Base-by-base conservation (phyloP, 1,139 yeast genomes). In the Kurtzmaniella quercitrusa region DNA sequence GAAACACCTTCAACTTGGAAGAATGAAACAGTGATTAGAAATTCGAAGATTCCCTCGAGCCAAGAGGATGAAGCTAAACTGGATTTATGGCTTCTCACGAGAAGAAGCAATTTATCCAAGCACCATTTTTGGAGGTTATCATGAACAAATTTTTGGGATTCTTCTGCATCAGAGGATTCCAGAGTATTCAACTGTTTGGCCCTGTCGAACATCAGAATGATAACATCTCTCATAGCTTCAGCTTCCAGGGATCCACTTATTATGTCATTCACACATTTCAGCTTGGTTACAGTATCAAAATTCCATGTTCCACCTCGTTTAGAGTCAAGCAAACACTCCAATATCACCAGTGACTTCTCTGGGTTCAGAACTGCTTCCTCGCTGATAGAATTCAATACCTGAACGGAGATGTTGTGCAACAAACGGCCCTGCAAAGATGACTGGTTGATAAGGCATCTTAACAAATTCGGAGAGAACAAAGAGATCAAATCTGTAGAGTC, bases 391-490 rank as follows among this genome's bases (percentile, higher is more conserved):
- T 65, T 59, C 46, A 85, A 63, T 0, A 78, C 73, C 46, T 68
- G 73, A 44, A 73, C 73, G 0, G 96, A 83, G 29, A 85, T 72
- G 50, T 81, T 85, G 63, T 87, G 75, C 44, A 91, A 70, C 50
- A 81, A 62, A 45, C 96, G 73, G 46, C 80, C 82, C 10, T 73
- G 57, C 47, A 86, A 85, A 1, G 88, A 70, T 2, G 87, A 69
- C 58, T 91, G 98, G 59, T 89, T 87, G 48, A 88, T 81, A 41
- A 91, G 65, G 16, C 88, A 77, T 55, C 95, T 75, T 67, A 86
- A 62, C 31, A 91, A 70, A 60, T 91, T 89, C 19, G 81, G 81
- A 2, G 90, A 78, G 57, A 91, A 78, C 2, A 89, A 56, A 25
- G 54, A 44, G 2, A 63, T 52, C 0, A 83, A 58, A 24, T 63